A percentile compares a stretch with the other conserved stretches of the same genome.
Evolutionary conservation across 305 asterid species (phyloP).

Genomic region (Nicotiana rustica): DNA sequence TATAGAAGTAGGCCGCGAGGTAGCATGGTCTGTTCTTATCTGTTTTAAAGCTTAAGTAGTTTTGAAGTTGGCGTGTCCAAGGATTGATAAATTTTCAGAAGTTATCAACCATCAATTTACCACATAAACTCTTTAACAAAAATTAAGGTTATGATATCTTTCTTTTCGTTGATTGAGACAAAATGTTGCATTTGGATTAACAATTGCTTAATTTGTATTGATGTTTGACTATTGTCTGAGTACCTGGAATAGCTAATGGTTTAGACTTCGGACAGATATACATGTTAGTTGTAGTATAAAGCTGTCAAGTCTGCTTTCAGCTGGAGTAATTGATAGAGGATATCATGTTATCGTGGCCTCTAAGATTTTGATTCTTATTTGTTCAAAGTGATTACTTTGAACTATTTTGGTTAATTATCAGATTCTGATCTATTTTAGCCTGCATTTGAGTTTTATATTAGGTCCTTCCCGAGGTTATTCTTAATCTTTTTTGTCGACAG

Average conservation of each 20-base stretch:
- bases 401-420: background rate
- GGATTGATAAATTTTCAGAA: too few relatives aligned
- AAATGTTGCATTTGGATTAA: background rate
- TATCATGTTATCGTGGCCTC: too few relatives aligned
- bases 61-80: too few relatives aligned
- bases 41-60: too few relatives aligned
- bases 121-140: too few relatives aligned
- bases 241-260: background rate
- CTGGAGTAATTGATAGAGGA: too few relatives aligned
- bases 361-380: background rate
- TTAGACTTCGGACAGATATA: too few relatives aligned
- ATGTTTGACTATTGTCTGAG: too few relatives aligned
- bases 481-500: constrained; percentile 37
- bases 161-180: background rate
- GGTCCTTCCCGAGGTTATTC: background rate
- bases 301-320: background rate
- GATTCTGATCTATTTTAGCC: background rate
- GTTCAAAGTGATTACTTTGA: background rate
- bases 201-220: background rate
- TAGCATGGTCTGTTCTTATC: background rate
- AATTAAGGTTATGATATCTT: background rate
- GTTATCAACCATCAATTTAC: too few relatives aligned
- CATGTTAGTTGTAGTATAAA: background rate
- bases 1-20: background rate
- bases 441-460: background rate